Conservation (phyloP, 805 yeast species). For the Candida silvicultrix region DNA sequence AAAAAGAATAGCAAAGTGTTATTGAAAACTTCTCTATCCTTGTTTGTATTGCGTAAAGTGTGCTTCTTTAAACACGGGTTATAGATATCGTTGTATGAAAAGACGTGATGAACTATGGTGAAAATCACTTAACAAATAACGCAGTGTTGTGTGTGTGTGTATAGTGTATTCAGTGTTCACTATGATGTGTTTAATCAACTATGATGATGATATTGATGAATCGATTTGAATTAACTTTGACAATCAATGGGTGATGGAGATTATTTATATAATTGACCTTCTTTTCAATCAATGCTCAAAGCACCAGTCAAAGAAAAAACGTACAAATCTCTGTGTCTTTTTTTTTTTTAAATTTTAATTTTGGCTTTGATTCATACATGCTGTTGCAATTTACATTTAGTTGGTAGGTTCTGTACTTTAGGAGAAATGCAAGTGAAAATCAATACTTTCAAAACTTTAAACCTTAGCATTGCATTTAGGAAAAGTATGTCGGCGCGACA, state of each 20-base stretch:
- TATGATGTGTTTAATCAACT: background rate
- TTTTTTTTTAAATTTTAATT: background rate
- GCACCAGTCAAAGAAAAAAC: background rate
- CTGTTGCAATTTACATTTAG: background rate
- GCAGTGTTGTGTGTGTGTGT: background rate
- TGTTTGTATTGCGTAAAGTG: background rate
- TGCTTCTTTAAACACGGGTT: background rate
- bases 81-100: background rate
- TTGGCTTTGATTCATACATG: background rate
- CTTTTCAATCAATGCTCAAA: background rate
- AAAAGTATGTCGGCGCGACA: background rate
- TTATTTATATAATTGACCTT: background rate
- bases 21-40: background rate
- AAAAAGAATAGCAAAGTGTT: background rate
- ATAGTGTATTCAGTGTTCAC: background rate
- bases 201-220: background rate
- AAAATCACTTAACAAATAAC: background rate
- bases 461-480: background rate
- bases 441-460: background rate
- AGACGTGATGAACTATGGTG: background rate
- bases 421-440: slow-evolving; percentile 9
- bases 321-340: background rate
- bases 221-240: background rate
- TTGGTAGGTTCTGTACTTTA: slow-evolving; percentile 1
- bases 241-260: background rate